A percentile compares a stretch with the other conserved stretches of the same genome.
Evolutionary conservation across 192 early-diverging fungal genomes (phyloP).

Genomic region (Gaertneriomyces semiglobifer): DNA sequence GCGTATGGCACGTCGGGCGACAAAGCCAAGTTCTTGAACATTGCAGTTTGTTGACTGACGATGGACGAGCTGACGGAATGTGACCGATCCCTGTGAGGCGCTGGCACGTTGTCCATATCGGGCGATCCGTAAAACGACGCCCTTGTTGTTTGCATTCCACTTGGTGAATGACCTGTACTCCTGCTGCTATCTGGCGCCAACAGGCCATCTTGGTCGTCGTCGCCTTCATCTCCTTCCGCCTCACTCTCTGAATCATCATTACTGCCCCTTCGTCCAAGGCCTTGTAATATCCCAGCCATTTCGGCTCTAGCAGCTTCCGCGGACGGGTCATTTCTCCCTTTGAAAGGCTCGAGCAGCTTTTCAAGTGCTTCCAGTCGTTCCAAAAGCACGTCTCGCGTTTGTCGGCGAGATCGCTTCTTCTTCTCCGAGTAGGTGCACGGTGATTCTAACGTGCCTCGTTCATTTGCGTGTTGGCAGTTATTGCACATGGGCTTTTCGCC

Average conservation of each 20-base stretch:
- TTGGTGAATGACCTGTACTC: no score
- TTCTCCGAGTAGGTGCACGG: constrained; percentile 26
- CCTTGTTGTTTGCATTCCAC: no score
- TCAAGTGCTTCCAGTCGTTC: constrained; percentile 17
- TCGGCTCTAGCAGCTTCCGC: constrained; percentile 18
- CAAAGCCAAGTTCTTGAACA: no score
- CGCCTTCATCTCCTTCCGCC: neutral
- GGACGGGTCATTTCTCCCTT: neutral
- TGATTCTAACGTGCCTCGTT: constrained; percentile 30
- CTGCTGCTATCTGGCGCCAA: no score
- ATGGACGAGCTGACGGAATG: no score
- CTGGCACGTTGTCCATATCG: no score
- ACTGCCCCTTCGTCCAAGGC: neutral
- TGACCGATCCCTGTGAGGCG: no score
- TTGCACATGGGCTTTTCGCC: constrained; percentile 33
- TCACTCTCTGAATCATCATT: neutral
- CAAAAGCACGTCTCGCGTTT: constrained; percentile 11
- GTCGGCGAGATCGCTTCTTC: constrained; percentile 41
- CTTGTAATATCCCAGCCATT: constrained; percentile 19
- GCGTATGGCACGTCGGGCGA: no score
- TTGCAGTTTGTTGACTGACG: no score
- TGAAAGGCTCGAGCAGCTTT: constrained; percentile 10
- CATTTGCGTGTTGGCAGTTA: constrained; percentile 37
- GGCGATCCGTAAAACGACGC: no score
- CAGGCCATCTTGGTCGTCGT: constrained; percentile 9